Conservation (phyloP, 371 early-diverging fungal genomes). For the Apophysomyces ossiformis region DNA sequence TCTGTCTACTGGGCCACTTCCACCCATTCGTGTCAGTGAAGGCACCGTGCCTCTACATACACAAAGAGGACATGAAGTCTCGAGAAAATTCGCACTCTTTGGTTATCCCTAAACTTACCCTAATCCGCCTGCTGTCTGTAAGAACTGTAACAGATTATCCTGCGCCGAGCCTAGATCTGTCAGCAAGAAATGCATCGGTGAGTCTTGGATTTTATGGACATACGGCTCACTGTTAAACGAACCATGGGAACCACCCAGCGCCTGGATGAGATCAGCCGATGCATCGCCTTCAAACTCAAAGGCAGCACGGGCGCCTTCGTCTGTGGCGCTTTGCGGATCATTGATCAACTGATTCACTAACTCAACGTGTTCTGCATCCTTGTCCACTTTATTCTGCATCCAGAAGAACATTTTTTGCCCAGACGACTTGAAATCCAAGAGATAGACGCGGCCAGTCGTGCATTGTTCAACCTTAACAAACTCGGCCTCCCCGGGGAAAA, state of each 20-base stretch:
- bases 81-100: not conserved
- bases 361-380: conserved; percentile 57
- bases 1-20: conserved; percentile 26
- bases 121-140: conserved; percentile 52
- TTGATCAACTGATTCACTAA: conserved; percentile 66
- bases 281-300: conserved; percentile 27
- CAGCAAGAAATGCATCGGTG: not conserved
- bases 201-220: not conserved
- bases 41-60: conserved; percentile 17
- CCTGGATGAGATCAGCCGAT: conserved; percentile 42
- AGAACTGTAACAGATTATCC: conserved; percentile 53
- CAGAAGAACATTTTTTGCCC: conserved; percentile 78
- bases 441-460: conserved; percentile 75
- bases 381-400: conserved; percentile 74
- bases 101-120: conserved; percentile 27
- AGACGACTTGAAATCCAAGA: conserved; percentile 78
- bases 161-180: conserved; percentile 44
- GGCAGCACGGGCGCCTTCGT: conserved; percentile 20
- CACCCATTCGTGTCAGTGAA: conserved; percentile 29
- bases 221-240: conserved; percentile 7
- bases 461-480: conserved; percentile 68
- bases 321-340: conserved; percentile 51
- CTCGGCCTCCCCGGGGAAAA: conserved; percentile 82
- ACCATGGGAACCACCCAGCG: conserved; percentile 37
- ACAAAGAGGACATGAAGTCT: not conserved